Evolutionary conservation across 768 basidiomycete genomes (phyloP).

Genomic region (Daedaleopsis sinensis): DNA sequence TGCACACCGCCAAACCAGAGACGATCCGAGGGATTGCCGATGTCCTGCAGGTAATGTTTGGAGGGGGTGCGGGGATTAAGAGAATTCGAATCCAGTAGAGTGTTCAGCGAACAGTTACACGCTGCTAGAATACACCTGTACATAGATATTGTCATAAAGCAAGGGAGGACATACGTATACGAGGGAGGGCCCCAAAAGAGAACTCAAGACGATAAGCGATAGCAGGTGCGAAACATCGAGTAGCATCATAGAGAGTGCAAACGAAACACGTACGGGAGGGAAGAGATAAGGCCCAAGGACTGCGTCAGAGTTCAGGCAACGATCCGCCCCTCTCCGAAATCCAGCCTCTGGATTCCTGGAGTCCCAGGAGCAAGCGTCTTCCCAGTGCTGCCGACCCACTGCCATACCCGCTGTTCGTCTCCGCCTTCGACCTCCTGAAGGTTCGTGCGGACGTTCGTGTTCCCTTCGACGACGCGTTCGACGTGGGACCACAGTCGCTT

Average conservation of each 20-base stretch:
- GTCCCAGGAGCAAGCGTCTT: slow-evolving; percentile 26
- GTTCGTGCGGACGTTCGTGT: slow-evolving; percentile 86
- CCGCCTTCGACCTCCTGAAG: slow-evolving; percentile 84
- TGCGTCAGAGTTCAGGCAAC: slow-evolving; percentile 17
- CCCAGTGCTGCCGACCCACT: slow-evolving; percentile 73
- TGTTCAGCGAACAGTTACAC: neutral
- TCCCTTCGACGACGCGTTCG: slow-evolving; percentile 84
- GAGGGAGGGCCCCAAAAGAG: neutral
- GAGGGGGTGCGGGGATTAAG: too few relatives aligned
- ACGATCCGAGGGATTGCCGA: too few relatives aligned
- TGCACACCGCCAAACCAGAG: too few relatives aligned
- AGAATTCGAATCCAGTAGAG: neutral
- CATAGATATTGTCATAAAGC: slow-evolving; percentile 15
- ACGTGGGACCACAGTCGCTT: slow-evolving; percentile 80
- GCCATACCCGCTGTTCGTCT: slow-evolving; percentile 89
- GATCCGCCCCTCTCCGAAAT: slow-evolving; percentile 12
- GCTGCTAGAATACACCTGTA: neutral
- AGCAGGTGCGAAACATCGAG: slow-evolving; percentile 8
- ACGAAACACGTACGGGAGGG: neutral
- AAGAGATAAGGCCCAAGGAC: neutral
- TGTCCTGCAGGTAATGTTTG: too few relatives aligned
- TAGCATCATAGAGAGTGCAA: slow-evolving; percentile 1
- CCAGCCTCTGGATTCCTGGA: slow-evolving; percentile 13
- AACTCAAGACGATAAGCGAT: slow-evolving; percentile 5
- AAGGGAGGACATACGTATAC: neutral